Conservation (phyloP, 345 rosid species). For the Orychophragmus violaceus region DNA sequence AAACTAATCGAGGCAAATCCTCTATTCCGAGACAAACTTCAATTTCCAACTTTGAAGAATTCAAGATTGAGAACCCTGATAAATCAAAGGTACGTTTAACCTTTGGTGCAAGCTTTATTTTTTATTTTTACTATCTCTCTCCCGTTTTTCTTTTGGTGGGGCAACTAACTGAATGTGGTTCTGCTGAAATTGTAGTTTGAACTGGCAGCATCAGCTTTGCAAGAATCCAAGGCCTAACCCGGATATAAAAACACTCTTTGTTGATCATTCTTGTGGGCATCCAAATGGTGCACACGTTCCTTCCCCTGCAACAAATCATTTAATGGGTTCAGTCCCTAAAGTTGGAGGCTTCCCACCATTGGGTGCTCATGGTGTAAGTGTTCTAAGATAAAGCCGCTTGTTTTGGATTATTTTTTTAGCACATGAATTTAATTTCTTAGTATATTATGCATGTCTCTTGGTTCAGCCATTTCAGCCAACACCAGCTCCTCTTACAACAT, state of each 20-base stretch:
- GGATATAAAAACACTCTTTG: slow-evolving; percentile 46
- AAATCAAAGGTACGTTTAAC: slow-evolving; percentile 37
- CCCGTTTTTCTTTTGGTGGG: background rate
- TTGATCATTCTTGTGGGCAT: slow-evolving; percentile 45
- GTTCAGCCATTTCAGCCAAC: slow-evolving; percentile 45
- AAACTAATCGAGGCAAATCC: slow-evolving; percentile 43
- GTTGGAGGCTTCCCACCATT: slow-evolving; percentile 45
- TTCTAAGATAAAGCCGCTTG: background rate
- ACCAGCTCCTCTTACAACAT: slow-evolving; percentile 42
- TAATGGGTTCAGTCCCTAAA: slow-evolving; percentile 44
- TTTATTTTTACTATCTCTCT: background rate
- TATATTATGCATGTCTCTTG: background rate
- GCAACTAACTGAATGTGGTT: slow-evolving; percentile 5
- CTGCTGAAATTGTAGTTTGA: slow-evolving; percentile 33
- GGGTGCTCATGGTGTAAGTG: slow-evolving; percentile 49
- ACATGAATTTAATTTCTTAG: background rate
- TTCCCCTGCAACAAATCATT: slow-evolving; percentile 43
- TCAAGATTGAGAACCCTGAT: slow-evolving; percentile 49
- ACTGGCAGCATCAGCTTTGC: slow-evolving; percentile 53
- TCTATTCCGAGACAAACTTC: slow-evolving; percentile 47
- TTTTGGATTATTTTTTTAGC: slow-evolving; percentile 1
- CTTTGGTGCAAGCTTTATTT: background rate
- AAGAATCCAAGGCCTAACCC: slow-evolving; percentile 51
- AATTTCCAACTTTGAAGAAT: slow-evolving; percentile 41
- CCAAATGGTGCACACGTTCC: slow-evolving; percentile 43